Percentiles rank a stretch among this genome's conserved stretches.
These are phyloP conservation scores for Lyophyllum atratum DNA, from an alignment of 768 basidiomycete genomes.

Conservation along the genomic window DNA sequence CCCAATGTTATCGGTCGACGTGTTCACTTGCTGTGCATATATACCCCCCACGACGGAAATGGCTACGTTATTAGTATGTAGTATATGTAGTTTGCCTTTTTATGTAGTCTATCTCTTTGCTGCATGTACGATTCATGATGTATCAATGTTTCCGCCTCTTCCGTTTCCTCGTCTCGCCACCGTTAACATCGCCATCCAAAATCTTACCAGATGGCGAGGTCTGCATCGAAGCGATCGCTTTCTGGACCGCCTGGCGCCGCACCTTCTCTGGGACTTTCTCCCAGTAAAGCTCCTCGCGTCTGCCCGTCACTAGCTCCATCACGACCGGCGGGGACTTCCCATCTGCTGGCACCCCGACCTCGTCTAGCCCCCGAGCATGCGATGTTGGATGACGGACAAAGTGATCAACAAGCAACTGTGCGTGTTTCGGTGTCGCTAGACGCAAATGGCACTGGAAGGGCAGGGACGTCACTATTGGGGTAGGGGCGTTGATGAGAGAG, in stretches of 20 bases:
- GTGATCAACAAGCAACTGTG: conserved; percentile 43
- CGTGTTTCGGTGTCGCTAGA: conserved; percentile 51
- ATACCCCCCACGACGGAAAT: not conserved
- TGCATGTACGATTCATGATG: not conserved
- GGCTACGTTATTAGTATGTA: not conserved
- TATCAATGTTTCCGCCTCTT: not conserved
- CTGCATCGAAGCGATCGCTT: conserved; percentile 15
- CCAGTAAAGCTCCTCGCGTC: conserved; percentile 76
- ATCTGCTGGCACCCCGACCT: conserved; percentile 33
- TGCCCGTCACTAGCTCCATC: conserved; percentile 62
- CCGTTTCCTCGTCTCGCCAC: not conserved
- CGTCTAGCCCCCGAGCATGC: conserved; percentile 60
- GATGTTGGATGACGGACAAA: conserved; percentile 38
- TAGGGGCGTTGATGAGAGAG: not conserved
- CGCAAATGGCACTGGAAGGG: conserved; percentile 69
- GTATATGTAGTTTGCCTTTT: not conserved
- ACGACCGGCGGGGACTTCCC: conserved; percentile 28
- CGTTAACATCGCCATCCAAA: not conserved
- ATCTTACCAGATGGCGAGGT: not conserved
- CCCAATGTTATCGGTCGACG: not conserved
- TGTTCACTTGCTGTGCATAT: not conserved
- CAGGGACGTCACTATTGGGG: not conserved
- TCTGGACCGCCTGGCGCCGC: conserved; percentile 48
- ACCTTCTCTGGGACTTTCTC: conserved; percentile 77
- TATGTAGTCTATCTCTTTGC: not conserved